Conservation (phyloP, 768 basidiomycete genomes). For the Cytidiella melzeri region DNA sequence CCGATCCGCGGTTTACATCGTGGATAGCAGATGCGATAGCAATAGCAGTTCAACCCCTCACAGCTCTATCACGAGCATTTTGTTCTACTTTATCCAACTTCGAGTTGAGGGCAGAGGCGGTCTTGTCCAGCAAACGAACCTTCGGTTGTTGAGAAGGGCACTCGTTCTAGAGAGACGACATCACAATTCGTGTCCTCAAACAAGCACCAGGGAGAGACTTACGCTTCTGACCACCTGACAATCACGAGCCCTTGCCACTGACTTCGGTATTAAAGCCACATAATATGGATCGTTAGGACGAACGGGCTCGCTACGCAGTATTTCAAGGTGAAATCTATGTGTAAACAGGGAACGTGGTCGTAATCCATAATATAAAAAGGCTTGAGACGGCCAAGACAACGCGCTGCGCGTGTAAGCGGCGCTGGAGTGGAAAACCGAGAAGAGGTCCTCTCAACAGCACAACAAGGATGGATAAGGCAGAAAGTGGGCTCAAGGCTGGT, state of each 20-base stretch:
- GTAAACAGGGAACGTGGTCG: constrained; percentile 9
- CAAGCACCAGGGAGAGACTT: background rate
- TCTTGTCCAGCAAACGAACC: constrained; percentile 27
- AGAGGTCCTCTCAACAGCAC: too few relatives aligned
- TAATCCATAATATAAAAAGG: too few relatives aligned
- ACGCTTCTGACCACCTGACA: constrained; percentile 84
- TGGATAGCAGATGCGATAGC: constrained; percentile 91
- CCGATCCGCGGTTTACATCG: constrained; percentile 37
- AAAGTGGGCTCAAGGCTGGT: too few relatives aligned
- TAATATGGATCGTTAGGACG: too few relatives aligned
- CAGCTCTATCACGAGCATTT: constrained; percentile 85
- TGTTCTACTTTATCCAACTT: constrained; percentile 81
- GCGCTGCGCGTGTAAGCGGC: too few relatives aligned
- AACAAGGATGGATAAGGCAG: too few relatives aligned
- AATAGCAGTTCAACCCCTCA: constrained; percentile 88
- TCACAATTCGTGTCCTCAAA: background rate
- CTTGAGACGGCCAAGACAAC: too few relatives aligned
- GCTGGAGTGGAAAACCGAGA: too few relatives aligned
- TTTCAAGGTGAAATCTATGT: too few relatives aligned
- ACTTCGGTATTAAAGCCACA: constrained; percentile 91
- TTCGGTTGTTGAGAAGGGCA: constrained; percentile 27
- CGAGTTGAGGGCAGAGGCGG: constrained; percentile 47
- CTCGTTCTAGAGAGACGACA: constrained; percentile 26
- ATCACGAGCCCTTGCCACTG: constrained; percentile 84
- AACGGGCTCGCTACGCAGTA: too few relatives aligned